Percentiles rank a stretch among this genome's conserved stretches.
phyloP scores from a whole-genome alignment of 495 filamentous ascomycete genomes.

The Penicillium paradoxum region DNA sequence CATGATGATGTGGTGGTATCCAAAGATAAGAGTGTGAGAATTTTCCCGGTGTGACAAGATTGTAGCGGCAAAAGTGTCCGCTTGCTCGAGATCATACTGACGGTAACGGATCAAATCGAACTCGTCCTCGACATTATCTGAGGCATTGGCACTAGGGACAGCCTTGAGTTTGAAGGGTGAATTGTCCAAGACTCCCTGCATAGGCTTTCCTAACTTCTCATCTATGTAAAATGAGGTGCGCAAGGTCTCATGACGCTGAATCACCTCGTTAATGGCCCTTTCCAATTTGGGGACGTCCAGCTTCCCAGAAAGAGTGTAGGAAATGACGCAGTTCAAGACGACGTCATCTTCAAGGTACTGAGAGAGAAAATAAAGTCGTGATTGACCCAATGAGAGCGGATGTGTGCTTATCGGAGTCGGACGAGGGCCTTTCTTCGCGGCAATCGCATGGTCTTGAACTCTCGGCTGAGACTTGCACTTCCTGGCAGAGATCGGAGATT shows the following conservation, averaged over 20 bases:
- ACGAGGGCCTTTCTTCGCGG: neutral
- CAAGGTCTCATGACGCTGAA: neutral
- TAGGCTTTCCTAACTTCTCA: neutral
- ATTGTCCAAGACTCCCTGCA: neutral
- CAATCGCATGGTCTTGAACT: neutral
- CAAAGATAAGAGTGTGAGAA: conserved; percentile 8
- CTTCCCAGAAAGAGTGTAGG: neutral
- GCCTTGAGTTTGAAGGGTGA: too few species aligned
- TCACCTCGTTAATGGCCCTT: neutral
- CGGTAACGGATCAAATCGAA: neutral
- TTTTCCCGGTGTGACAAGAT: neutral
- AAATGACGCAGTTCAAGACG: neutral
- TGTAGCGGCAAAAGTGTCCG: neutral
- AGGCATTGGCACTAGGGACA: too few species aligned
- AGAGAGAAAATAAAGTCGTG: neutral
- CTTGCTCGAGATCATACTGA: neutral
- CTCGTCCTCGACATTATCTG: too few species aligned
- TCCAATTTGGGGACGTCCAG: neutral
- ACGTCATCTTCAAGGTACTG: neutral
- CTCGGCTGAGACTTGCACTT: neutral
- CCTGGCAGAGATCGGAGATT: neutral
- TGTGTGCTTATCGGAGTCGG: too few species aligned
- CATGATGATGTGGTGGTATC: conserved; percentile 35
- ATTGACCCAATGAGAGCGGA: conserved; percentile 1
- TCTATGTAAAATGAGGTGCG: neutral